A percentile compares a stretch with the other conserved stretches of the same genome.
Evolutionary conservation across 371 early-diverging fungal species (phyloP).

Genomic region (Mucor sp.): DNA sequence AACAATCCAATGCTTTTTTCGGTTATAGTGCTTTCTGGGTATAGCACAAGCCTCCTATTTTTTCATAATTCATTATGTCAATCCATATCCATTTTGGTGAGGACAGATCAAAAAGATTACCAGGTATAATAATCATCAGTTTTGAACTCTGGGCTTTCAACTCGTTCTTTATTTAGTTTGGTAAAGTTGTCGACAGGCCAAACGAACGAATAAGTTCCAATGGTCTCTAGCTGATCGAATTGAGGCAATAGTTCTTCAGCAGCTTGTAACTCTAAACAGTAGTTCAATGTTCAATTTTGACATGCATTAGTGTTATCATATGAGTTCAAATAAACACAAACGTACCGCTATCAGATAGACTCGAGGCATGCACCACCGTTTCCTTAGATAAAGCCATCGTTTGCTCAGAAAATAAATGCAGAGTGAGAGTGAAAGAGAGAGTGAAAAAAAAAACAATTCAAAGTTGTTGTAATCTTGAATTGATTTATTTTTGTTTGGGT

Average conservation of each 20-base stretch:
- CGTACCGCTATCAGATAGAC: neutral
- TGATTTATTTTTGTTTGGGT: neutral
- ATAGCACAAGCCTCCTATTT: slow-evolving; percentile 80
- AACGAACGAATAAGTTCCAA: neutral
- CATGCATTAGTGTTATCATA: no score
- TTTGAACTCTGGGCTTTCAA: slow-evolving; percentile 57
- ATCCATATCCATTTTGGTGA: no score
- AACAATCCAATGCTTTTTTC: slow-evolving; percentile 71
- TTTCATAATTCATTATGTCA: neutral
- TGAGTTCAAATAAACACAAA: neutral
- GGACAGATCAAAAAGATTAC: slow-evolving; percentile 20
- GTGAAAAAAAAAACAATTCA: neutral
- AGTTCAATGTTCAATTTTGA: no score
- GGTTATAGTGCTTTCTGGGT: slow-evolving; percentile 82
- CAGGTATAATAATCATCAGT: slow-evolving; percentile 52
- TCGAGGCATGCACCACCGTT: neutral
- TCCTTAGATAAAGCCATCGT: no score
- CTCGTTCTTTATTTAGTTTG: neutral
- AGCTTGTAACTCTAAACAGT: neutral
- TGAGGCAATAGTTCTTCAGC: neutral
- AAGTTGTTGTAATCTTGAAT: neutral
- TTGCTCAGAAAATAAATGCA: neutral
- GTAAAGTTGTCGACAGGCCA: neutral
- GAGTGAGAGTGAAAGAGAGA: neutral
- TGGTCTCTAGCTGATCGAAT: neutral